A percentile compares a stretch with the other conserved stretches of the same genome.
These are phyloP conservation scores for Hansenula sp. DNA, from an alignment of 1,139 yeast genomes.

Conservation along the genomic window DNA sequence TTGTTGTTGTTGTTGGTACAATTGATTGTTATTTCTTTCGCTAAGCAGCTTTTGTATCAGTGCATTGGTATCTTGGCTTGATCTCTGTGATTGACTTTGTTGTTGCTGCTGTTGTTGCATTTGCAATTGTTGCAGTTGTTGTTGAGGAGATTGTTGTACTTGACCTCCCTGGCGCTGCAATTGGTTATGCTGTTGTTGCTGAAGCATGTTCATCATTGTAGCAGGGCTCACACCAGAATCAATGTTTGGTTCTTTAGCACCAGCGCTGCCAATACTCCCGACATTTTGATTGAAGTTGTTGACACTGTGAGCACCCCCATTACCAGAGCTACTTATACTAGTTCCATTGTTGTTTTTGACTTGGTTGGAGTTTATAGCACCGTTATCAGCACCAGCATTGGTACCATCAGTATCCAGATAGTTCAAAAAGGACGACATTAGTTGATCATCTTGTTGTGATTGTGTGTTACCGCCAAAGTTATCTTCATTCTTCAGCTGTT, in stretches of 20 bases:
- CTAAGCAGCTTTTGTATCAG: conserved; percentile 4
- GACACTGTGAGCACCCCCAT: background rate
- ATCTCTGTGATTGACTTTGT: background rate
- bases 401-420: conserved; percentile 14
- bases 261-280: background rate
- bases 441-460: conserved; percentile 18
- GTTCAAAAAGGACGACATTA: conserved; percentile 24
- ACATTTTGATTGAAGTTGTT: conserved; percentile 2
- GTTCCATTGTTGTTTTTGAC: conserved; percentile 4
- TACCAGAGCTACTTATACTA: background rate
- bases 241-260: conserved; percentile 5
- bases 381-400: conserved; percentile 6
- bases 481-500: conserved; percentile 21
- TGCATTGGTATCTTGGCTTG: conserved; percentile 5
- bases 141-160: conserved; percentile 5
- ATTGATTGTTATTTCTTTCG: conserved; percentile 1
- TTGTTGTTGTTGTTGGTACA: conserved; percentile 14
- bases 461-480: conserved; percentile 7
- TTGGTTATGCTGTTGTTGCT: conserved; percentile 10
- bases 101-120: conserved; percentile 3
- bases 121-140: conserved; percentile 7
- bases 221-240: conserved; percentile 12
- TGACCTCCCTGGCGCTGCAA: conserved; percentile 3
- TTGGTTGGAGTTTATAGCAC: background rate
- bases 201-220: conserved; percentile 4